These are phyloP conservation scores for Bonia amplexicaulis DNA, from an alignment of 176 grass and related monocot species.

Conservation along the genomic window DNA sequence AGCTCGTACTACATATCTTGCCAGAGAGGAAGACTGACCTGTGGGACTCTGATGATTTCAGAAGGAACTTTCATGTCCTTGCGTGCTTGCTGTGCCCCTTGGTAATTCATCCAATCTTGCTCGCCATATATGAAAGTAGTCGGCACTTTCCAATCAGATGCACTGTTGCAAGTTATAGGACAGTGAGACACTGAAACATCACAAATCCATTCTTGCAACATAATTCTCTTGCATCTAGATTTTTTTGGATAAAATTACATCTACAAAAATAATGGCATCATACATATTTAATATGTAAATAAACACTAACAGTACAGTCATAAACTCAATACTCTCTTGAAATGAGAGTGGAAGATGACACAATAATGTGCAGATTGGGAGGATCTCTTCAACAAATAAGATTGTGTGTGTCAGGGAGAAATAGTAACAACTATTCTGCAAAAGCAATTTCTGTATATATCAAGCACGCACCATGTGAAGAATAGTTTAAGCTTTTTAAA, in stretches of 20 bases:
- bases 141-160: conserved; percentile 87
- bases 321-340: background rate
- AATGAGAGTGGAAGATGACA: background rate
- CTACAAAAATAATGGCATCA: background rate
- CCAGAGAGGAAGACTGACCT: conserved; percentile 40
- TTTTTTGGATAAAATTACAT: background rate
- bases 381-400: background rate
- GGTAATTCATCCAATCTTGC: conserved; percentile 93
- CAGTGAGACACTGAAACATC: background rate
- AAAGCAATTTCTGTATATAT: background rate
- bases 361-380: background rate
- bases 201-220: background rate
- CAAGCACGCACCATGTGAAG: background rate
- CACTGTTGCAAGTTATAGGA: conserved; percentile 42
- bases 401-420: background rate
- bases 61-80: conserved; percentile 93
- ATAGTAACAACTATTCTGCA: background rate
- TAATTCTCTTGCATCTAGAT: background rate
- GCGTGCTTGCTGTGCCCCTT: conserved; percentile 80
- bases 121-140: conserved; percentile 97
- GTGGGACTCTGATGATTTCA: conserved; percentile 90
- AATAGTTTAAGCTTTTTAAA: background rate
- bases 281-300: background rate
- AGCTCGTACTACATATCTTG: background rate
- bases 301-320: background rate